Evolutionary conservation across 495 filamentous ascomycete genomes (phyloP).

Genomic region (Penicillium parvum): DNA sequence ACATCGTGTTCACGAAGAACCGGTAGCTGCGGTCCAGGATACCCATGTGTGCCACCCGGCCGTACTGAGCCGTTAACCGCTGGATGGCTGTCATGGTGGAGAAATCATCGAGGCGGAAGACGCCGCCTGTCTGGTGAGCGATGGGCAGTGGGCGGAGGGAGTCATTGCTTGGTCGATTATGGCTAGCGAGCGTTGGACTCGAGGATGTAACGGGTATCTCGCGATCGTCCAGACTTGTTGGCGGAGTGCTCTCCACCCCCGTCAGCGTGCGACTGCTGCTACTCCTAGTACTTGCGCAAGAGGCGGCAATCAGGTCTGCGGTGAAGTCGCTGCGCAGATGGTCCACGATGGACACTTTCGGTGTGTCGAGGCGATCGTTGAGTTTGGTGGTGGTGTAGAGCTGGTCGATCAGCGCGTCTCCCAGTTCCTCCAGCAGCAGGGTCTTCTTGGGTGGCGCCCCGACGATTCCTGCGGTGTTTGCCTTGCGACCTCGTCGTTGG

Average conservation of each 20-base stretch:
- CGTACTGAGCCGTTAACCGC: slow-evolving; percentile 27
- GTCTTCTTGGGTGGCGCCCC: slow-evolving; percentile 12
- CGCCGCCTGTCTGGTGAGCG: slow-evolving; percentile 4
- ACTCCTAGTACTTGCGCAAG: slow-evolving; percentile 12
- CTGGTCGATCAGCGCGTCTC: slow-evolving; percentile 18
- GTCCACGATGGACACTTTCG: slow-evolving; percentile 15
- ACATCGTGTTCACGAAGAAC: slow-evolving; percentile 35
- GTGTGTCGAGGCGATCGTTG: not conserved
- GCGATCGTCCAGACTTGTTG: slow-evolving; percentile 14
- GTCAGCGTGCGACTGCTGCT: slow-evolving; percentile 16
- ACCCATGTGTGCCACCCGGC: slow-evolving; percentile 42
- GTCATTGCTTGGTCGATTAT: not conserved
- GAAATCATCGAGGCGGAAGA: slow-evolving; percentile 29
- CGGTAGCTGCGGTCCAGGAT: slow-evolving; percentile 41
- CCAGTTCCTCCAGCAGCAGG: slow-evolving; percentile 21
- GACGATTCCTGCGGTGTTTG: slow-evolving; percentile 1
- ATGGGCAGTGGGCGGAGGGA: not conserved
- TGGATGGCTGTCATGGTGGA: slow-evolving; percentile 27
- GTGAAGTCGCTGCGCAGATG: slow-evolving; percentile 15
- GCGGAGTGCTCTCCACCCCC: slow-evolving; percentile 5
- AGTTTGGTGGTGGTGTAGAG: slow-evolving; percentile 9
- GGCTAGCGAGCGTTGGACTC: not conserved
- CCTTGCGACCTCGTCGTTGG: slow-evolving; percentile 7
- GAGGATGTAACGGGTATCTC: slow-evolving; percentile 1
- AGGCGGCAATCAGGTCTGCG: slow-evolving; percentile 2